Evolutionary conservation across 345 rosid genomes (phyloP).

Genomic region (Kandelia obovata): DNA sequence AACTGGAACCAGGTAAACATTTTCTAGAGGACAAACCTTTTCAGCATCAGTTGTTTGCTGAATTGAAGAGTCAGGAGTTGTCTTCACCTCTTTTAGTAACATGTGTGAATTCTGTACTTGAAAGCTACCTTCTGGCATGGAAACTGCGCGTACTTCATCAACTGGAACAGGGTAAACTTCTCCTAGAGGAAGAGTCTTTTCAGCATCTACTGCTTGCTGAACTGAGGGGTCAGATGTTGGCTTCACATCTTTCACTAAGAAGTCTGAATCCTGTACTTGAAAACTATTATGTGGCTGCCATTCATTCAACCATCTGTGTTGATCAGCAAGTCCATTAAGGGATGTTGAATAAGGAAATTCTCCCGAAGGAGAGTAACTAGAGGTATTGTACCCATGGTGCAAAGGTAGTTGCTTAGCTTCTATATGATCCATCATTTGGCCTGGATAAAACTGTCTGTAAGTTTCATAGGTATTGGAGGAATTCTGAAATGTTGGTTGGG

Average conservation of each 20-base stretch:
- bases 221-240: conserved; percentile 33
- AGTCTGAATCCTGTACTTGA: conserved; percentile 38
- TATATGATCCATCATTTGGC: conserved; percentile 41
- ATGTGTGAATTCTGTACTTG: conserved; percentile 40
- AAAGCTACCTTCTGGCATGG: conserved; percentile 20
- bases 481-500: conserved; percentile 38
- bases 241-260: conserved; percentile 32
- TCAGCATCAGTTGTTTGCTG: conserved; percentile 36
- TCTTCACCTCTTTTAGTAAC: conserved; percentile 33
- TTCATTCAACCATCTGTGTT: conserved; percentile 38
- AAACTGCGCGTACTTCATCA: conserved; percentile 23
- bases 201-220: conserved; percentile 35
- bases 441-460: conserved; percentile 41
- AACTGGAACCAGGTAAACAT: conserved; percentile 34
- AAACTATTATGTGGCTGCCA: conserved; percentile 32
- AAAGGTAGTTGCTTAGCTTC: conserved; percentile 38
- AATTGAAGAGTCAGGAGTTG: conserved; percentile 33
- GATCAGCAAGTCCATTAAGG: conserved; percentile 38
- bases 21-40: conserved; percentile 26
- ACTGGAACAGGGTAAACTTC: conserved; percentile 34
- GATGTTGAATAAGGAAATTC: conserved; percentile 40
- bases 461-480: conserved; percentile 45
- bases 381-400: conserved; percentile 36
- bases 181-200: conserved; percentile 22
- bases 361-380: conserved; percentile 33